These are phyloP conservation scores for Boletus rufocinnamomeus DNA, from an alignment of 768 basidiomycete genomes.

Conservation along the genomic window DNA sequence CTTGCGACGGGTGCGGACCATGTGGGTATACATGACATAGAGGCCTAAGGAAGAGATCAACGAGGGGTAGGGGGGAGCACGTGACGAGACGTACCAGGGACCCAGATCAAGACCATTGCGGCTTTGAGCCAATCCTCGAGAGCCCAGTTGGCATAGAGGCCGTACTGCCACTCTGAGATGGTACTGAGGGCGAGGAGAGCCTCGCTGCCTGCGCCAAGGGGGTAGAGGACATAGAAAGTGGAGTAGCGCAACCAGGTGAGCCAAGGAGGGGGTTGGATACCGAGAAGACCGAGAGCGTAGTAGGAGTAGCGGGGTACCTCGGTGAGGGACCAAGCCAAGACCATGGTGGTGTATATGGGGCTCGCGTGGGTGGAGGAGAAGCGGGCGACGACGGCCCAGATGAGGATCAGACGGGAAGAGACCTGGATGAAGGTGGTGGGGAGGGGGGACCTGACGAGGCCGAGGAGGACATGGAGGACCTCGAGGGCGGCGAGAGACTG, in stretches of 20 bases:
- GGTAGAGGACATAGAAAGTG: slow-evolving; percentile 93
- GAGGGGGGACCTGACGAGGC: slow-evolving; percentile 78
- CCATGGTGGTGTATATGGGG: slow-evolving; percentile 88
- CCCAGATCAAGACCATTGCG: slow-evolving; percentile 77
- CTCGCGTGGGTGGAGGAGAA: slow-evolving; percentile 54
- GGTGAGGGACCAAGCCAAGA: slow-evolving; percentile 88
- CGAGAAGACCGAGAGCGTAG: slow-evolving; percentile 72
- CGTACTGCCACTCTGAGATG: slow-evolving; percentile 54
- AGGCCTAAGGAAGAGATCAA: slow-evolving; percentile 36
- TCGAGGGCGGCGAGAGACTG: slow-evolving; percentile 87
- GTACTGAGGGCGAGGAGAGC: slow-evolving; percentile 81
- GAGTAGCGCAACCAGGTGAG: slow-evolving; percentile 85
- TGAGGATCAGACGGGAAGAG: slow-evolving; percentile 73
- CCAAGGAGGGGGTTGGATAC: slow-evolving; percentile 51
- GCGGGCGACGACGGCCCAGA: slow-evolving; percentile 71
- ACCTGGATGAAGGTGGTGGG: slow-evolving; percentile 80
- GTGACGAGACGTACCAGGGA: slow-evolving; percentile 64
- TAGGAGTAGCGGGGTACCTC: slow-evolving; percentile 92
- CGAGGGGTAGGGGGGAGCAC: neutral
- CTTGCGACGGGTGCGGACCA: slow-evolving; percentile 58
- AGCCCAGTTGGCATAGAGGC: slow-evolving; percentile 49
- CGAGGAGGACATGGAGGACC: slow-evolving; percentile 74
- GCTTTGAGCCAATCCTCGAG: slow-evolving; percentile 58
- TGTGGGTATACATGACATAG: slow-evolving; percentile 59
- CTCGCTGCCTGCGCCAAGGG: slow-evolving; percentile 88